phyloP scores from a whole-genome alignment of 306 rosid species.

The Alnus glutinosa region DNA sequence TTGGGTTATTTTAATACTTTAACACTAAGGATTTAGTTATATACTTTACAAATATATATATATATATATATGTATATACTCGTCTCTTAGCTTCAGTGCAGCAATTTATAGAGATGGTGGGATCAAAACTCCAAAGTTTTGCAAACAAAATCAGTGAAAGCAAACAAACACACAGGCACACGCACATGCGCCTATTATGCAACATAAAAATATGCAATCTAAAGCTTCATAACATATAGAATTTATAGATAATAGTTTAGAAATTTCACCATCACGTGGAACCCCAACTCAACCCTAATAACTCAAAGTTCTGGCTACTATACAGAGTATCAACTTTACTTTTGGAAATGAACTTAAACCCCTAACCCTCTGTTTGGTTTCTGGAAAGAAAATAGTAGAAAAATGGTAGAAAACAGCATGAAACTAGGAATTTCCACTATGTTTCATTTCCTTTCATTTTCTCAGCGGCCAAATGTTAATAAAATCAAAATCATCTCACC shows the following conservation, averaged over 20 bases:
- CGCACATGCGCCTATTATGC: neutral
- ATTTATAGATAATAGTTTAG: neutral
- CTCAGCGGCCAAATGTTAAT: neutral
- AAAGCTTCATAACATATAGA: neutral
- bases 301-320: neutral
- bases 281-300: neutral
- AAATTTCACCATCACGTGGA: neutral
- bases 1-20: too few relatives aligned
- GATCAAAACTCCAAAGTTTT: neutral
- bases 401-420: neutral
- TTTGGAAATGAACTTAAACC: neutral
- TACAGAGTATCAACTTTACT: neutral
- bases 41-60: neutral
- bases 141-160: neutral
- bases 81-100: neutral
- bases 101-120: neutral
- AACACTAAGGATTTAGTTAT: too few relatives aligned
- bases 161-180: neutral
- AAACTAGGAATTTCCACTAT: neutral
- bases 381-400: neutral
- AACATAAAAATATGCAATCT: neutral
- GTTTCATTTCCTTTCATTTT: neutral
- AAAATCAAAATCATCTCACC: neutral
- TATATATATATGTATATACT: neutral
- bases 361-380: too few relatives aligned